Conservation (phyloP, 345 rosid species). For the Limnanthes douglasii region DNA sequence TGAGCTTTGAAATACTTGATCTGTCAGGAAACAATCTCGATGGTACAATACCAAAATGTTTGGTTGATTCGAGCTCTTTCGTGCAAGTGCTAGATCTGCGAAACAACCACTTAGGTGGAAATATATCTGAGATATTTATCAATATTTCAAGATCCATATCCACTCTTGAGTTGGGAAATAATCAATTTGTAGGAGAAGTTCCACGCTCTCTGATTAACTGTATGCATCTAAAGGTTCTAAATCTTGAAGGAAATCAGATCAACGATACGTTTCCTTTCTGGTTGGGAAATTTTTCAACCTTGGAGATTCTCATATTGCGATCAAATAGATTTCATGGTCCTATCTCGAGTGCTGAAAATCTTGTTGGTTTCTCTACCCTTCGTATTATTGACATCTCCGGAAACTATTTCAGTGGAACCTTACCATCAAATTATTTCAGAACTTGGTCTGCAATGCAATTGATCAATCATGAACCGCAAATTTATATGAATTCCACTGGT, state of each 20-base stretch:
- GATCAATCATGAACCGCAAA: no score
- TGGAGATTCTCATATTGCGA: conserved; percentile 22
- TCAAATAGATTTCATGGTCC: conserved; percentile 13
- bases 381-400: conserved; percentile 15
- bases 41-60: conserved; percentile 13
- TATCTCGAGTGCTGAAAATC: conserved; percentile 5
- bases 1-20: no score
- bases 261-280: conserved; percentile 26
- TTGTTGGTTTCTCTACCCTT: conserved; percentile 11
- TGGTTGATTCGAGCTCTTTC: no score
- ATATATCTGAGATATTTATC: no score
- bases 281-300: conserved; percentile 7
- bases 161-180: conserved; percentile 7
- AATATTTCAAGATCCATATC: no score
- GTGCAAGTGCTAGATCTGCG: conserved; percentile 18
- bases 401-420: background rate
- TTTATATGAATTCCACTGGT: no score
- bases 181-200: conserved; percentile 10
- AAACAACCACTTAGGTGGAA: conserved; percentile 23
- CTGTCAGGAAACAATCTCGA: conserved; percentile 14
- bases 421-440: no score
- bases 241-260: no score
- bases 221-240: conserved; percentile 14
- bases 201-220: conserved; percentile 16
- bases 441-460: no score